Conservation (phyloP, 2,329 filamentous ascomycete species). For the Tolypocladium tundrense region DNA sequence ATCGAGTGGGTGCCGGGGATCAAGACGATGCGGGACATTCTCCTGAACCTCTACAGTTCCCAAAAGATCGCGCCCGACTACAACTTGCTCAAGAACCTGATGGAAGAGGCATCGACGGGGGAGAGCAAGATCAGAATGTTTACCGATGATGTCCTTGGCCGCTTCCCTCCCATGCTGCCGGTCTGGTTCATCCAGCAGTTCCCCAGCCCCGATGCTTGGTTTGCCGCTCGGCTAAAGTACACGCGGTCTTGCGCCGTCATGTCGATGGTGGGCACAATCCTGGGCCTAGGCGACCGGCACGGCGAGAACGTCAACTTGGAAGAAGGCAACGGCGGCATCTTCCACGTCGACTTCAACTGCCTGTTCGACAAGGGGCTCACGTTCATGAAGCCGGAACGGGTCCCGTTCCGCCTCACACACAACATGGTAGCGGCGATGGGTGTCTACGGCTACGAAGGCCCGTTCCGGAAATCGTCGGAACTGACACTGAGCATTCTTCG, state of each 20-base stretch:
- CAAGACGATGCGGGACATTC: conserved; percentile 85
- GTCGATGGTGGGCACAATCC: conserved; percentile 97
- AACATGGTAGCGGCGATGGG: conserved; percentile 99
- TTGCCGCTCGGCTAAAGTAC: conserved; percentile 77
- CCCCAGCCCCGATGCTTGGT: conserved; percentile 82
- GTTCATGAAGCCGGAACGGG: conserved; percentile 86
- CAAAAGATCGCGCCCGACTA: conserved; percentile 65
- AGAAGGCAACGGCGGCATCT: conserved; percentile 83
- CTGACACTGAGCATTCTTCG: conserved; percentile 75
- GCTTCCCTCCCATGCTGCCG: conserved; percentile 76
- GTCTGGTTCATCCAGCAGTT: conserved; percentile 96
- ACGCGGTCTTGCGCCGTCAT: conserved; percentile 93
- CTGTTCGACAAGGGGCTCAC: conserved; percentile 96
- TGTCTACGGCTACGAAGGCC: conserved; percentile 84
- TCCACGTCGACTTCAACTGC: conserved; percentile 99
- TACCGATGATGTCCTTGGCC: conserved; percentile 49
- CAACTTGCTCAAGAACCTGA: conserved; percentile 48
- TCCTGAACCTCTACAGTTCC: conserved; percentile 67
- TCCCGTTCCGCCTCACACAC: conserved; percentile 93
- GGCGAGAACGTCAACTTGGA: conserved; percentile 95
- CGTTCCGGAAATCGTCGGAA: conserved; percentile 85
- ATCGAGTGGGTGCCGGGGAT: conserved; percentile 98
- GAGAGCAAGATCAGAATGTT: conserved; percentile 59
- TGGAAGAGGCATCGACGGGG: conserved; percentile 51
- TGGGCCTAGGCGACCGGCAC: conserved; percentile 88